Base-by-base conservation (phyloP, 768 basidiomycete genomes). In the Pholiota molesta region DNA sequence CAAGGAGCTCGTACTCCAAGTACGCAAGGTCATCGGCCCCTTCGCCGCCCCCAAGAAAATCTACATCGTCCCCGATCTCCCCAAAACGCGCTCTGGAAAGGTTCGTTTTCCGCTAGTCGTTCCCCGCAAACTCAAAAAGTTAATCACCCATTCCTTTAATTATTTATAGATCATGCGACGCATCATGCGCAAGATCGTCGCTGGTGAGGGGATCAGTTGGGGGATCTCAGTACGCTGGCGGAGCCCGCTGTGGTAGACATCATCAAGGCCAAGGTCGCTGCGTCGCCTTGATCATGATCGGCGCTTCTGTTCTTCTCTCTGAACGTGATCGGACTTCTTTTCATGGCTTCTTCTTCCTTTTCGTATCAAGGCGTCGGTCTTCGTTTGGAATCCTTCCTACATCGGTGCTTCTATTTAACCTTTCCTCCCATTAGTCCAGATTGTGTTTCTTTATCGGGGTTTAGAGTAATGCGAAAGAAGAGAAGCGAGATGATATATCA, bases 21-120 rank as follows among this genome's bases (percentile, higher is more conserved):
- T 98, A 19, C 89, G 97, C 71, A 99, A 99, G 79, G 92, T 92
- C 47, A 99, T 99, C 63, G 97, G 97, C 4, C 96, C 97, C 2
- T 98, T 99, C 76, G 97, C 97, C 1, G 90, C 95, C 16, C 97
- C 97, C 28, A 99, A 98, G 86, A 92, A 90, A 79, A 86, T 97
- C 67, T 88, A 82, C 74, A 80, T 96, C 68, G 90, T 94, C 65
- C 66, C 75, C 45, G 95, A 97, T 76, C 79, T 97, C 58, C 96
- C 96, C 39, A 97, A 97, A 86, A 98, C 97, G 35, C 83, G 97
- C 52, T 92, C 90, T 16, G 96, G 96, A 45, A 99, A 99, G 89
- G 91, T 90, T 47, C 57, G 81, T 73, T 29, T 28, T 35, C 7
- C 10, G 44, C 35, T 14, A 11, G 11, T 13, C 14, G 11, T 60